Conservation (phyloP, 2,329 filamentous ascomycete species). For the Cadophora malorum region DNA sequence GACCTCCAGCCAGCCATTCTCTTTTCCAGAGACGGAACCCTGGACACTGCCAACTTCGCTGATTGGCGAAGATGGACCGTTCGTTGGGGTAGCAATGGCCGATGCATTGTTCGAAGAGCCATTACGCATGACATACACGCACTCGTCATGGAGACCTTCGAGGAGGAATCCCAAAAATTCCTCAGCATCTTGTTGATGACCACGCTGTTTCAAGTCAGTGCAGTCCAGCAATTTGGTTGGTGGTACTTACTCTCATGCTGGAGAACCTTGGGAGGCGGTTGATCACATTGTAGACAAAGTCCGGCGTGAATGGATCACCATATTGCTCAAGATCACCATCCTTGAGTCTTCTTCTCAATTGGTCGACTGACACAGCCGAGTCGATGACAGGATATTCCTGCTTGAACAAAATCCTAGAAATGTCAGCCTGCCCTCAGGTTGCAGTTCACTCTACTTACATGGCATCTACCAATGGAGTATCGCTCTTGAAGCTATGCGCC, state of each 20-base stretch:
- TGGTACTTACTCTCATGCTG: slow-evolving; percentile 76
- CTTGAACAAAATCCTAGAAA: slow-evolving; percentile 87
- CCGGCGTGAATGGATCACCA: slow-evolving; percentile 88
- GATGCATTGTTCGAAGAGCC: slow-evolving; percentile 46
- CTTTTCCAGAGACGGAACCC: slow-evolving; percentile 48
- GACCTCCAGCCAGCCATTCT: slow-evolving; percentile 90
- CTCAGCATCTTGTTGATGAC: slow-evolving; percentile 97
- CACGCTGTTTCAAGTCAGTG: slow-evolving; percentile 61
- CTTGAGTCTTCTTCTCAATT: slow-evolving; percentile 77
- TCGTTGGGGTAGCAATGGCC: slow-evolving; percentile 52
- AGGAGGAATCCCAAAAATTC: slow-evolving; percentile 95
- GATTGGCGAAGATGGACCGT: slow-evolving; percentile 50
- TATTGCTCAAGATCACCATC: slow-evolving; percentile 86
- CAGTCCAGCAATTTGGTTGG: slow-evolving; percentile 35
- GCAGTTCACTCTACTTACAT: slow-evolving; percentile 65
- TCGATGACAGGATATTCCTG: slow-evolving; percentile 88
- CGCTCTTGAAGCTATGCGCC: slow-evolving; percentile 90
- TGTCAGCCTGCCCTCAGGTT: slow-evolving; percentile 21
- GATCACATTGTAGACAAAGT: slow-evolving; percentile 95
- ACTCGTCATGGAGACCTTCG: slow-evolving; percentile 93
- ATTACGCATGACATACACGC: slow-evolving; percentile 71
- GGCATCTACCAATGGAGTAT: slow-evolving; percentile 91
- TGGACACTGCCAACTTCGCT: slow-evolving; percentile 48
- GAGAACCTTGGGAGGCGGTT: slow-evolving; percentile 85
- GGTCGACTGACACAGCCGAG: slow-evolving; percentile 75